Conservation (phyloP, 2,329 filamentous ascomycete genomes). For the Blumeria hordei region DNA sequence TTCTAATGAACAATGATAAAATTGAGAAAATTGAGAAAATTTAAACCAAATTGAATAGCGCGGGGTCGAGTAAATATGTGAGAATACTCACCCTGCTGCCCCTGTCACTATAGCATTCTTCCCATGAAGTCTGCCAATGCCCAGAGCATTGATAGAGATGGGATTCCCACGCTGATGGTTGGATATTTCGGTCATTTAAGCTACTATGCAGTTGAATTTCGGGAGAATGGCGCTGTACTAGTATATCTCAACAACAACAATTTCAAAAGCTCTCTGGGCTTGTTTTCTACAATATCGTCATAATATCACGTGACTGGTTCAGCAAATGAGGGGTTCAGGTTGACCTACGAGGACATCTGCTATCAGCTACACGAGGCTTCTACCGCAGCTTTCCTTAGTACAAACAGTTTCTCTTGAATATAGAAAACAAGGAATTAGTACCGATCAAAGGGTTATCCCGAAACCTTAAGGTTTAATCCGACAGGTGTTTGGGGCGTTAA, state of each 20-base stretch:
- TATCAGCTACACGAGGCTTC: no score
- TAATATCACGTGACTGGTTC: neutral
- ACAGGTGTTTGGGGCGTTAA: no score
- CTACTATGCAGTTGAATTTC: neutral
- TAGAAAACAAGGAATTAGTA: no score
- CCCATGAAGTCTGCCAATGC: constrained; percentile 15
- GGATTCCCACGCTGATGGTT: constrained; percentile 6
- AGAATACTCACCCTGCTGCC: constrained; percentile 34
- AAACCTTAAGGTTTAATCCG: no score
- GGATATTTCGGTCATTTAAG: neutral
- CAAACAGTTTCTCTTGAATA: no score
- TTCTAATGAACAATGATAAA: no score
- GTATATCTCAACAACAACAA: neutral
- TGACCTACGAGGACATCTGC: no score
- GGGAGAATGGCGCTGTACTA: neutral
- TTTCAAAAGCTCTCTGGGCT: neutral
- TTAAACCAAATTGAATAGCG: constrained; percentile 3
- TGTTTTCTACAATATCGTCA: neutral
- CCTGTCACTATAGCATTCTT: constrained; percentile 34
- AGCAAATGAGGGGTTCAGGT: no score
- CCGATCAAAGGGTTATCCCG: no score
- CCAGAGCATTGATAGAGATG: constrained; percentile 15
- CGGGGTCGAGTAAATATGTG: neutral
- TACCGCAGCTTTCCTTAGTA: no score
- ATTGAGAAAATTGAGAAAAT: neutral